Evolutionary conservation across 1,284 basidiomycete genomes (phyloP), one percentile per base, ranked within the genome.

Genomic region (Austroboletus olivaceoglutinosus): DNA sequence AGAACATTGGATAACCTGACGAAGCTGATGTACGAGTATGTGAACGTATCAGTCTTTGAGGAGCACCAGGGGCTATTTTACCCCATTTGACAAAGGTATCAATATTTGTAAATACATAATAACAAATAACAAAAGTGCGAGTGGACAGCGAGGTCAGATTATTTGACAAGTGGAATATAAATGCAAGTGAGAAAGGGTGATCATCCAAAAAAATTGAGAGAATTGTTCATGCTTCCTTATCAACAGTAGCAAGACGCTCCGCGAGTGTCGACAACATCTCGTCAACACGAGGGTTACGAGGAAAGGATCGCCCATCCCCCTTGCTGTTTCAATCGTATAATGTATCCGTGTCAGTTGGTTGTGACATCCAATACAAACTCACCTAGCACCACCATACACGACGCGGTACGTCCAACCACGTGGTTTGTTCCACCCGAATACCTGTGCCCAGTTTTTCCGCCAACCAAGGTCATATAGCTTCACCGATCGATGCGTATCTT

Each of bases 391-490:
- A 8, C 88, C 88, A 54, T 71, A 76, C 50, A 77, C 65, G 4
- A 87, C 42, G 30, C 82, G 74, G 44, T 71, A 64, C 8, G 78
- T 52, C 81, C 78, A 85, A 7, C 79, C 79, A 54, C 70, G 70
- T 53, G 67, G 72, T 27, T 61, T 69, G 36, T 68, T 71, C 76
- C 76, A 83, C 13, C 84, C 86, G 53, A 89, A 76, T 1, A 82
- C 78, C 61, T 88, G 84, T 16, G 61, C 69, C 78, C 83, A 84
- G 59, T 94, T 94, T 57, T 70, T 74, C 40, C 76, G 73, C 81
- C 82, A 88, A 7, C 92, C 91, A 5, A 93, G 60, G 65, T 93
- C 85, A 60, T 91, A 95, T 16, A 90, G 55, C 21, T 80, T 80
- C 46, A 93, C 80, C 18, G 76, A 65, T 3, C 77, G 71, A 55